Evolutionary conservation across 805 yeast species (phyloP).

Genomic region (Tanozyma kutaoensis): DNA sequence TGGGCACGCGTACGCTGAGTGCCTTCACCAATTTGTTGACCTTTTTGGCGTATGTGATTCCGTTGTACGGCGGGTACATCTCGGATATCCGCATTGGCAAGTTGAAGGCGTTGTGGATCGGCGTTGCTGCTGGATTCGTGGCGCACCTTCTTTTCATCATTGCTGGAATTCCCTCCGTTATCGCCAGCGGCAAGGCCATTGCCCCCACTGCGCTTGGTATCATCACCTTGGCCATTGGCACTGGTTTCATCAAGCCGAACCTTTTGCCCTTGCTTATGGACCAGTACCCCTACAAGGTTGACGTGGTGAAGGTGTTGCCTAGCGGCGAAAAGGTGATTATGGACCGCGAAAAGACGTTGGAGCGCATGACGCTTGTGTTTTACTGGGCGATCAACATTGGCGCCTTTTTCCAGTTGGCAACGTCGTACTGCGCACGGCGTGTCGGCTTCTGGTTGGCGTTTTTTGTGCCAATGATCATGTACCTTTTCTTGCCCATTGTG

Average conservation of each 20-base stretch:
- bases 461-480: conserved; percentile 14
- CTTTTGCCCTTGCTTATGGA: conserved; percentile 36
- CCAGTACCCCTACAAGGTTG: conserved; percentile 40
- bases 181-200: conserved; percentile 16
- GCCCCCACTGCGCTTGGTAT: conserved; percentile 30
- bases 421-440: no score
- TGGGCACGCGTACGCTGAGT: conserved; percentile 31
- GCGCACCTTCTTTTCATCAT: conserved; percentile 35
- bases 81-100: conserved; percentile 37
- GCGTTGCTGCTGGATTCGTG: conserved; percentile 31
- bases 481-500: conserved; percentile 17
- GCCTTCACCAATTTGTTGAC: conserved; percentile 34
- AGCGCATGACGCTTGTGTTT: conserved; percentile 19
- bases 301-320: conserved; percentile 41
- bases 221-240: conserved; percentile 28
- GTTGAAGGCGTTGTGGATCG: conserved; percentile 34
- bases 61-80: conserved; percentile 38
- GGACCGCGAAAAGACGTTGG: conserved; percentile 30
- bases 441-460: no score
- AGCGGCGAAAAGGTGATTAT: conserved; percentile 55
- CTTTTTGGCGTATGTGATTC: conserved; percentile 37
- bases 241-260: conserved; percentile 44
- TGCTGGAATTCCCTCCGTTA: conserved; percentile 31
- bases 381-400: no score
- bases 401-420: no score